These are phyloP conservation scores for Asterella californica DNA, from an alignment of 225 moss, liverwort and hornwort species.

Conservation along the genomic window DNA sequence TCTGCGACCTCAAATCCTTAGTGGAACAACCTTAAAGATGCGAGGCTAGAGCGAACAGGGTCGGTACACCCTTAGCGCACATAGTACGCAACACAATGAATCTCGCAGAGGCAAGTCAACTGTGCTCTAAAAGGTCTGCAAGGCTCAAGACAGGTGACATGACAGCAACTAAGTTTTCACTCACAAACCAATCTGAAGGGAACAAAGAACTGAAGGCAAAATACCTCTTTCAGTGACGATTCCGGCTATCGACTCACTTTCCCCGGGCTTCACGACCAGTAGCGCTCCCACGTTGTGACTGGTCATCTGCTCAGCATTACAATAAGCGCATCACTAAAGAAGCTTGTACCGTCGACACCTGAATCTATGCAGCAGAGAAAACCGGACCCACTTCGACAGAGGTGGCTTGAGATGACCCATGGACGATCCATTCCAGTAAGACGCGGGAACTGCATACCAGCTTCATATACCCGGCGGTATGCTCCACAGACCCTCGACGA, in stretches of 20 bases:
- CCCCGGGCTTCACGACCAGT: constrained; percentile 82
- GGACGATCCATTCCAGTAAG: too few species aligned
- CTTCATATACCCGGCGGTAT: too few species aligned
- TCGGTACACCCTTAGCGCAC: not conserved
- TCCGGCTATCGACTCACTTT: constrained; percentile 62
- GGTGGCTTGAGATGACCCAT: too few species aligned
- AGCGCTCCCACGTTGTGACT: constrained; percentile 91
- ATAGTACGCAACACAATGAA: not conserved
- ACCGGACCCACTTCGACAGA: not conserved
- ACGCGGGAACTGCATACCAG: too few species aligned
- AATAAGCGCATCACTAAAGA: not conserved
- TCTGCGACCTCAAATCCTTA: too few species aligned
- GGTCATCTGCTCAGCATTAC: constrained; percentile 64
- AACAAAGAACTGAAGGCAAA: not conserved
- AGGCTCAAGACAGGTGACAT: not conserved
- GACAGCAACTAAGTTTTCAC: not conserved
- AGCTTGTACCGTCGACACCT: not conserved
- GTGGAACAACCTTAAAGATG: too few species aligned
- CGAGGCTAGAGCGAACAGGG: not conserved
- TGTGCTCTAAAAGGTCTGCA: not conserved
- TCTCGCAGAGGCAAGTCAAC: not conserved
- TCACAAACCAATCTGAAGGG: not conserved
- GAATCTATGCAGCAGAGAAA: not conserved
- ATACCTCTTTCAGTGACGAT: constrained; percentile 96
- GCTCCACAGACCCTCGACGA: too few species aligned